Conservation (phyloP, 2,329 filamentous ascomycete species). For the Pseudocercospora fuligena region DNA sequence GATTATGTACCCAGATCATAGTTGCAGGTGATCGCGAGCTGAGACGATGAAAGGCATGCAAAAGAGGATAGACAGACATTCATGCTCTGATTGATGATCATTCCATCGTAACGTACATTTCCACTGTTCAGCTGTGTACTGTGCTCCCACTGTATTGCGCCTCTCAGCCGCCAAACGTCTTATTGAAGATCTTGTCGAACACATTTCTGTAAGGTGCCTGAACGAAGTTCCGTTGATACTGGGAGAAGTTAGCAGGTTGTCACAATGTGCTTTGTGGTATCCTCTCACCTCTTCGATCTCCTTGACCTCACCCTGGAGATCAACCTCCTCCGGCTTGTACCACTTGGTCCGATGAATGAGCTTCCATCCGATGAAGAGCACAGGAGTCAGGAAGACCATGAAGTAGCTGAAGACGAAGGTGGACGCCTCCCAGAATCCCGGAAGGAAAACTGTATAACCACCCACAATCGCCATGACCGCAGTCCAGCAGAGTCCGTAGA, state of each 20-base stretch:
- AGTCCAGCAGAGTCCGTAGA: slow-evolving; percentile 65
- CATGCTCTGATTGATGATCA: background rate
- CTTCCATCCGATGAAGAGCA: slow-evolving; percentile 74
- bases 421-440: slow-evolving; percentile 65
- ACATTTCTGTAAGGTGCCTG: slow-evolving; percentile 37
- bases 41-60: background rate
- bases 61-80: background rate
- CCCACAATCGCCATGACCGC: slow-evolving; percentile 75
- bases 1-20: too few species aligned
- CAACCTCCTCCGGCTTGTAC: slow-evolving; percentile 61
- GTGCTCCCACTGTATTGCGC: background rate
- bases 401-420: slow-evolving; percentile 76
- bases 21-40: background rate
- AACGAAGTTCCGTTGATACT: slow-evolving; percentile 32
- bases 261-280: slow-evolving; percentile 21
- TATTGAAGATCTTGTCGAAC: slow-evolving; percentile 50
- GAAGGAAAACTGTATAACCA: slow-evolving; percentile 76
- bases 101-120: background rate
- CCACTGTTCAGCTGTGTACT: background rate
- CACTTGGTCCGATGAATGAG: slow-evolving; percentile 66
- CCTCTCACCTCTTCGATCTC: slow-evolving; percentile 62
- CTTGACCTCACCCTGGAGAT: slow-evolving; percentile 65
- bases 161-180: slow-evolving; percentile 46
- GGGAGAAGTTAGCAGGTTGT: background rate
- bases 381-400: slow-evolving; percentile 72